Conservation (phyloP, 139 green algal species). For the Yamagishiella unicocca region DNA sequence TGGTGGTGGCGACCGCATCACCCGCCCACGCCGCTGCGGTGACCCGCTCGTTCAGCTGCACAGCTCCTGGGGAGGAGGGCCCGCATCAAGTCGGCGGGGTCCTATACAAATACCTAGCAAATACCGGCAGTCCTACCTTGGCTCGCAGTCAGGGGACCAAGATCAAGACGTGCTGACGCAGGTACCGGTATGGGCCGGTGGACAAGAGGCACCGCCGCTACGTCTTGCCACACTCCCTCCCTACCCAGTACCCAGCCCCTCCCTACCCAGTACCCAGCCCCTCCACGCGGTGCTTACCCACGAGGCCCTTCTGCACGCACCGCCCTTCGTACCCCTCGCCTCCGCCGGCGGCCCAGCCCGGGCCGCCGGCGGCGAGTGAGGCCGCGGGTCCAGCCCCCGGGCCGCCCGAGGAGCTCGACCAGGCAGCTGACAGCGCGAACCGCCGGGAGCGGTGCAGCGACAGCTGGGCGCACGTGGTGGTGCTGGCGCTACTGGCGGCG, state of each 20-base stretch:
- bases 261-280: no score
- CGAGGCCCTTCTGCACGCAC: neutral
- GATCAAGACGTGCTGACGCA: no score
- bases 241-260: no score
- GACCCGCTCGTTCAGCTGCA: neutral
- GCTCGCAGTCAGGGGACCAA: no score
- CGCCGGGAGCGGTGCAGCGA: conserved; percentile 31
- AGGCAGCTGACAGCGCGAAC: conserved; percentile 10
- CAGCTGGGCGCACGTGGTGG: conserved; percentile 1
- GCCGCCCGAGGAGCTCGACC: neutral
- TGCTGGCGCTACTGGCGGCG: neutral
- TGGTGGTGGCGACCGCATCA: neutral
- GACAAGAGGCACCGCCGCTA: no score
- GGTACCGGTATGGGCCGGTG: no score
- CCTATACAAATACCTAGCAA: no score
- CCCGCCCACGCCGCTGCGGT: neutral
- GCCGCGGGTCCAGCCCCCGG: neutral
- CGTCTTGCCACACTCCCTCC: no score
- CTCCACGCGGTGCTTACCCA: conserved; percentile 18
- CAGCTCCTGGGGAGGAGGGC: neutral
- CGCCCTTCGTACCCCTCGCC: neutral
- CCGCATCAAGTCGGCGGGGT: no score
- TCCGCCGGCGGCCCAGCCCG: neutral
- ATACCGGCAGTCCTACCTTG: no score
- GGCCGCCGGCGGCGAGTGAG: neutral